A percentile compares a stretch with the other conserved stretches of the same genome.
Conservation (phyloP, 1,139 yeast genomes). For the Meyerozyma carpophila region DNA sequence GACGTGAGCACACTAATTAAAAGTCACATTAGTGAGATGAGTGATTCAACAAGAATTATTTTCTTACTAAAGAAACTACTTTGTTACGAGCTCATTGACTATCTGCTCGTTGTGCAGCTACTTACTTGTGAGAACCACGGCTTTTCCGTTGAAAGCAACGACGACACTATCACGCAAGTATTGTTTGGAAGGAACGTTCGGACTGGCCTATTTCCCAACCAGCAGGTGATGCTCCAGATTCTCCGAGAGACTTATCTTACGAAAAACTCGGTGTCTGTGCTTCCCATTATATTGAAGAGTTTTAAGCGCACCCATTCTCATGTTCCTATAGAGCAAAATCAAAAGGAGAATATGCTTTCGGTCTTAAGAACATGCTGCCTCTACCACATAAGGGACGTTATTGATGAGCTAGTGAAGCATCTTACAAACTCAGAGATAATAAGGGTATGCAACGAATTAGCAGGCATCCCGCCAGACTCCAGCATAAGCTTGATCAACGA, state of each 20-base stretch:
- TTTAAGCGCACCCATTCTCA: background rate
- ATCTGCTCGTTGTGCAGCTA: constrained; percentile 2
- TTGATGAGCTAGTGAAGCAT: background rate
- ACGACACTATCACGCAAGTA: background rate
- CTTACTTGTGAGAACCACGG: background rate
- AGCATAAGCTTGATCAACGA: constrained; percentile 18
- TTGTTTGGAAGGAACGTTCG: background rate
- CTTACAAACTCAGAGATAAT: constrained; percentile 1
- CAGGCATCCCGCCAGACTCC: constrained; percentile 13
- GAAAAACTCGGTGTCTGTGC: background rate
- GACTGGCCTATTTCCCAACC: background rate
- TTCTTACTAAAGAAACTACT: constrained; percentile 4
- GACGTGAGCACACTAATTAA: background rate
- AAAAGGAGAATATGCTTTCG: background rate
- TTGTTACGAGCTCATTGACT: constrained; percentile 4
- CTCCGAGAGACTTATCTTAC: background rate
- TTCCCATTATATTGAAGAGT: background rate
- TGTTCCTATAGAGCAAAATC: background rate
- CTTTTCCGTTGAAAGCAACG: background rate
- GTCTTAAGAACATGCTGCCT: background rate
- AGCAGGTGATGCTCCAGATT: background rate
- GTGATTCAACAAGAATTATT: background rate
- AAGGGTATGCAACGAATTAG: background rate
- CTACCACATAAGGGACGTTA: background rate
- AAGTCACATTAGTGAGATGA: background rate